phyloP scores from a whole-genome alignment of 495 filamentous ascomycete species.

The Achaetomiella virescens region DNA sequence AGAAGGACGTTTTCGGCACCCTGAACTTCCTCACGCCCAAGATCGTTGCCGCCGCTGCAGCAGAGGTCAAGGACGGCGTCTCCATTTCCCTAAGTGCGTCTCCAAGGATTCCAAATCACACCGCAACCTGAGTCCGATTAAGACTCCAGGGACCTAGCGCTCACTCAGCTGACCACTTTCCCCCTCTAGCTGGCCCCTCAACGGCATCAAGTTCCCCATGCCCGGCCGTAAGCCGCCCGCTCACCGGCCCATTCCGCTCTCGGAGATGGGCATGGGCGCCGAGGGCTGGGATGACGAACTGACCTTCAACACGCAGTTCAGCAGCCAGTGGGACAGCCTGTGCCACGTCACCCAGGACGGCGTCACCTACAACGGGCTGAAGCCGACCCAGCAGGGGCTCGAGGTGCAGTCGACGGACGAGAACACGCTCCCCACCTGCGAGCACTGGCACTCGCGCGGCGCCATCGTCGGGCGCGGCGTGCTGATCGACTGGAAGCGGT shows the following conservation, averaged over 20 bases:
- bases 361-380: conserved; percentile 49
- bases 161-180: no score
- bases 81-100: conserved; percentile 56
- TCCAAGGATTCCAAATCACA: no score
- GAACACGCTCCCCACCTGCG: conserved; percentile 33
- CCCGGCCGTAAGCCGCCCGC: conserved; percentile 47
- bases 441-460: conserved; percentile 40
- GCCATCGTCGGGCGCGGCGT: conserved; percentile 54
- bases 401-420: conserved; percentile 18
- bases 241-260: conserved; percentile 46
- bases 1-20: conserved; percentile 54
- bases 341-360: conserved; percentile 44
- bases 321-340: conserved; percentile 76
- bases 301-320: conserved; percentile 68
- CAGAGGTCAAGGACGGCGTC: conserved; percentile 49
- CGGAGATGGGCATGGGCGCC: conserved; percentile 29
- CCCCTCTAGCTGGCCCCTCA: conserved; percentile 36
- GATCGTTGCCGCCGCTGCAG: conserved; percentile 44
- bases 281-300: conserved; percentile 49
- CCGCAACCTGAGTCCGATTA: no score
- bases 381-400: conserved; percentile 28
- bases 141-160: no score
- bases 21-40: conserved; percentile 54
- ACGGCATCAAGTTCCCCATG: conserved; percentile 42
- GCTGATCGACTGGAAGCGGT: conserved; percentile 48